phyloP scores from a whole-genome alignment of 441 rosid genomes.

The Raphanus hybrid region DNA sequence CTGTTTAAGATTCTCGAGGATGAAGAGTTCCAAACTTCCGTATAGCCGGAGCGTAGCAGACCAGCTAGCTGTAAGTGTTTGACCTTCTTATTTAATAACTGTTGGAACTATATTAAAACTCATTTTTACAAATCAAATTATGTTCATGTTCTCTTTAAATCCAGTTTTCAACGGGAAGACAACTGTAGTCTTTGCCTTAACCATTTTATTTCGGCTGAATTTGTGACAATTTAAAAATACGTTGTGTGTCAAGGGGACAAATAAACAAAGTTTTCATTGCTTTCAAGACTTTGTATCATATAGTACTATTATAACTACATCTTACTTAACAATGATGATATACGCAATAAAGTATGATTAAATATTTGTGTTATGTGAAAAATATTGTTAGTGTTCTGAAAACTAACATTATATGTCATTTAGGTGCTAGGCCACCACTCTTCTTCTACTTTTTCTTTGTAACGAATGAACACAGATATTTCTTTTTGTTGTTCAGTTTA shows the following conservation, averaged over 20 bases:
- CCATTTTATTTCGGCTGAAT: constrained; percentile 38
- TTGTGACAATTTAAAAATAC: not conserved
- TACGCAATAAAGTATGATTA: not conserved
- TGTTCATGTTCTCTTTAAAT: constrained; percentile 27
- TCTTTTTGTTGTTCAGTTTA: not conserved
- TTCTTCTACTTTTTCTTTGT: not conserved
- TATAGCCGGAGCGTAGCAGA: constrained; percentile 37
- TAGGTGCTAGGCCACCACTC: constrained; percentile 41
- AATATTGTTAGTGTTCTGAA: constrained; percentile 18
- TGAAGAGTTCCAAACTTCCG: constrained; percentile 27
- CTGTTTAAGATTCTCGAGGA: constrained; percentile 39
- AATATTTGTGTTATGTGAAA: constrained; percentile 8
- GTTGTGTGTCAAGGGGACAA: constrained; percentile 33
- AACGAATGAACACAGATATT: too few relatives aligned
- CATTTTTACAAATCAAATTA: constrained; percentile 12
- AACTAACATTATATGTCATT: constrained; percentile 2
- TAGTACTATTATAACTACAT: constrained; percentile 1
- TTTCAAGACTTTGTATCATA: constrained; percentile 23
- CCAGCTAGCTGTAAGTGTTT: constrained; percentile 41
- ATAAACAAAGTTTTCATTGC: constrained; percentile 36
- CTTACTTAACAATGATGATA: constrained; percentile 26
- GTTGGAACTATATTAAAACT: constrained; percentile 3
- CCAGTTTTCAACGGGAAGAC: constrained; percentile 32
- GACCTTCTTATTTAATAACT: constrained; percentile 33
- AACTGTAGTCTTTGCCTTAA: constrained; percentile 34